Conservation (phyloP, 495 filamentous ascomycete genomes). For the Symbiotaphrina buchneri region DNA sequence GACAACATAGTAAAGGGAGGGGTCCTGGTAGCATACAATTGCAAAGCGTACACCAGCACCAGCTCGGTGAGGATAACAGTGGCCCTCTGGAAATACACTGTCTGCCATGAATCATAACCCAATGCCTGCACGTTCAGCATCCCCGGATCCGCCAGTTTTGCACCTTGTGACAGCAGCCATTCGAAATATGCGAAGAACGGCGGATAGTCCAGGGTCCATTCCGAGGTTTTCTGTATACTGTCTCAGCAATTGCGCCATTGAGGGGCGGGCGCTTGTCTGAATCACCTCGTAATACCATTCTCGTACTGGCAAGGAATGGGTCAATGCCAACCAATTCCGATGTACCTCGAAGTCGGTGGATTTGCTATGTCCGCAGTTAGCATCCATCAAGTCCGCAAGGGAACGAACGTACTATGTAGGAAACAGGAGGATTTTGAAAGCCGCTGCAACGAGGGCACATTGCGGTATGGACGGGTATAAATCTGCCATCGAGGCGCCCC, state of each 20-base stretch:
- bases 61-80: constrained; percentile 80
- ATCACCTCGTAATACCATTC: constrained; percentile 84
- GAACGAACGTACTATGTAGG: constrained; percentile 66
- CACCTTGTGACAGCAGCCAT: constrained; percentile 72
- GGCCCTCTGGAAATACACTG: constrained; percentile 74
- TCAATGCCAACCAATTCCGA: constrained; percentile 92
- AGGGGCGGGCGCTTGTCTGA: background rate
- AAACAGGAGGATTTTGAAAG: constrained; percentile 84
- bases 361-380: constrained; percentile 32
- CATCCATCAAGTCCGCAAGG: constrained; percentile 2
- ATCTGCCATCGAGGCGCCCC: constrained; percentile 42
- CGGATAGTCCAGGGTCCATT: constrained; percentile 98
- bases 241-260: constrained; percentile 2
- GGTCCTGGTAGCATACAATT: constrained; percentile 26
- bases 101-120: constrained; percentile 72
- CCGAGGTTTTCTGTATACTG: constrained; percentile 48
- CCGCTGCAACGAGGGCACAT: constrained; percentile 67
- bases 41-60: constrained; percentile 63
- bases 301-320: constrained; percentile 64
- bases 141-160: constrained; percentile 48
- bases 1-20: constrained; percentile 1
- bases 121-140: constrained; percentile 72
- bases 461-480: constrained; percentile 68
- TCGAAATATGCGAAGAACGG: constrained; percentile 96
- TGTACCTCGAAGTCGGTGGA: constrained; percentile 99